Evolutionary conservation across 2,329 filamentous ascomycete genomes (phyloP).

Genomic region (Didymosphaeria variabile): DNA sequence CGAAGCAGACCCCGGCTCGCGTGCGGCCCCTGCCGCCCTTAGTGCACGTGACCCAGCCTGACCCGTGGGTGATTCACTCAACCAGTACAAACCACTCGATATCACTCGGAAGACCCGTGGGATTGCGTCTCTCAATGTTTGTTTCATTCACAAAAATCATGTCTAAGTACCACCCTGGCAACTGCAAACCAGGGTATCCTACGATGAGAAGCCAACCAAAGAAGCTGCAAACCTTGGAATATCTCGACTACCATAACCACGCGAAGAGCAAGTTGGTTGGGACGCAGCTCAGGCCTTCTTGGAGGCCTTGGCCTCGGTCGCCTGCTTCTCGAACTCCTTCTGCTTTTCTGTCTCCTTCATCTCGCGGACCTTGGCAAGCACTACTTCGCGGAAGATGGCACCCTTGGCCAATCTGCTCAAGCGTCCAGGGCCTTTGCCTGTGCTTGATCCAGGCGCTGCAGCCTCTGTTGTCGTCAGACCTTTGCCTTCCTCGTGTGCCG

Average conservation of each 20-base stretch:
- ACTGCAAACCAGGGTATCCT: conserved; percentile 41
- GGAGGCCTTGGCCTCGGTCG: conserved; percentile 47
- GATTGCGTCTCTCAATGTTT: not conserved
- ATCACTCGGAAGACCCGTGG: not conserved
- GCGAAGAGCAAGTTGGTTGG: not conserved
- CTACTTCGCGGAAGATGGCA: conserved; percentile 92
- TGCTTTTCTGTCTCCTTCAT: conserved; percentile 87
- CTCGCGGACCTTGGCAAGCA: conserved; percentile 90
- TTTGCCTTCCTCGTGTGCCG: conserved; percentile 41
- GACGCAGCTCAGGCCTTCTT: conserved; percentile 32
- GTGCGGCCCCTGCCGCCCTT: not conserved
- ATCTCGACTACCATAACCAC: not conserved
- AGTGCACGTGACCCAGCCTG: conserved; percentile 5
- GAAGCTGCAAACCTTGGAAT: conserved; percentile 6
- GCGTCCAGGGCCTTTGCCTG: conserved; percentile 57
- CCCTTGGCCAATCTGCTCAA: conserved; percentile 68
- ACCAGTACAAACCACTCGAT: not conserved
- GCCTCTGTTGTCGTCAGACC: conserved; percentile 41
- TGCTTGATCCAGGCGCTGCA: conserved; percentile 19
- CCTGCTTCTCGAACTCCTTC: conserved; percentile 71
- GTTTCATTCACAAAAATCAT: conserved; percentile 11
- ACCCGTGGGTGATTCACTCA: not conserved
- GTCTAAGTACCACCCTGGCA: conserved; percentile 30
- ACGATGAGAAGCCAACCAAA: conserved; percentile 14
- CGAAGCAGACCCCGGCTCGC: not conserved